Evolutionary conservation across 1,284 basidiomycete species (phyloP).

Genomic region (Ceratobasidium sp.): DNA sequence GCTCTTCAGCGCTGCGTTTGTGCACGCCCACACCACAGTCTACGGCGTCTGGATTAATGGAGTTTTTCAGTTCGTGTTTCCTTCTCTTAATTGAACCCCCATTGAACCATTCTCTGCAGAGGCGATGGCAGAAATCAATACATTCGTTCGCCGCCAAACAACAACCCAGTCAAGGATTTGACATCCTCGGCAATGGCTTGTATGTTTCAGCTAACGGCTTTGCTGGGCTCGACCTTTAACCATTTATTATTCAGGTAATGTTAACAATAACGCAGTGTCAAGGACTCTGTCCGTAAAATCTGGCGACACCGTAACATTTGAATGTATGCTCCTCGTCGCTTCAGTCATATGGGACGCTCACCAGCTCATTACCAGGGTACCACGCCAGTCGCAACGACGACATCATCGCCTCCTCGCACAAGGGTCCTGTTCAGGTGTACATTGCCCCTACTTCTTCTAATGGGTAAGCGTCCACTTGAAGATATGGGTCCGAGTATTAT

Average conservation of each 20-base stretch:
- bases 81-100: too few relatives aligned
- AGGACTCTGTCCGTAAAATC: conserved; percentile 27
- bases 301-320: conserved; percentile 36
- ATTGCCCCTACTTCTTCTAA: conserved; percentile 40
- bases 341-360: background rate
- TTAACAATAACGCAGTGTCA: conserved; percentile 23
- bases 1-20: conserved; percentile 30
- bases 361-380: background rate
- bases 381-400: conserved; percentile 36
- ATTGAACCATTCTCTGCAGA: background rate
- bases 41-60: conserved; percentile 42
- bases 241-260: conserved; percentile 13
- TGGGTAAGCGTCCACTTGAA: conserved; percentile 20
- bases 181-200: conserved; percentile 39
- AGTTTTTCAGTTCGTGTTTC: conserved; percentile 31
- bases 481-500: too few relatives aligned
- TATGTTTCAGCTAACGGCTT: background rate
- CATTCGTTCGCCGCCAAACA: conserved; percentile 41
- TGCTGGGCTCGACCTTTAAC: background rate
- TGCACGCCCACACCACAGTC: conserved; percentile 29
- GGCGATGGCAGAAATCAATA: conserved; percentile 38
- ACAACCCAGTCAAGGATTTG: conserved; percentile 41
- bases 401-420: conserved; percentile 37
- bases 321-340: conserved; percentile 13
- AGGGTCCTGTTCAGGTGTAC: conserved; percentile 40